phyloP scores from a whole-genome alignment of 768 basidiomycete genomes.

The Cystobasidiopsis lactophilus region DNA sequence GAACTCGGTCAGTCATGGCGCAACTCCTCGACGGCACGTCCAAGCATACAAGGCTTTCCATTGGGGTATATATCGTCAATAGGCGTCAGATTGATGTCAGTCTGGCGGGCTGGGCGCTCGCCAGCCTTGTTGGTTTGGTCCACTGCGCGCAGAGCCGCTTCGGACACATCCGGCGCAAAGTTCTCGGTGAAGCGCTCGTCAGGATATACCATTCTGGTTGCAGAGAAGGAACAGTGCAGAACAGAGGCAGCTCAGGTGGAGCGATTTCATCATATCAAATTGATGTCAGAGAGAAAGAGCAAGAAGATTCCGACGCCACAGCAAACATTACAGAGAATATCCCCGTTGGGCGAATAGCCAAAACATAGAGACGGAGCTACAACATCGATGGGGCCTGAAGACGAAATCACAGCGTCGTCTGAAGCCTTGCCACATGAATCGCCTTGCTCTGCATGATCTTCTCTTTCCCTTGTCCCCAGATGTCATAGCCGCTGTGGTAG shows the following conservation, averaged over 20 bases:
- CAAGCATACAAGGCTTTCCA: slow-evolving; percentile 5
- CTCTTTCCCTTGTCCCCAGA: slow-evolving; percentile 8
- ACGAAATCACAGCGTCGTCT: background rate
- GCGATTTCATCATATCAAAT: too few species aligned
- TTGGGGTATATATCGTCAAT: slow-evolving; percentile 11
- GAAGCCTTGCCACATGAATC: background rate
- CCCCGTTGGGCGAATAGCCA: too few species aligned
- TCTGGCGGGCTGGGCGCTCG: slow-evolving; percentile 7
- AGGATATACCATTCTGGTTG: too few species aligned
- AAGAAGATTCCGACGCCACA: too few species aligned
- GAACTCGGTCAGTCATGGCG: background rate
- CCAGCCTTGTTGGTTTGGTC: slow-evolving; percentile 6
- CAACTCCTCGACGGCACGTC: background rate
- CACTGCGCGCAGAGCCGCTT: background rate
- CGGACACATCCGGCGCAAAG: too few species aligned
- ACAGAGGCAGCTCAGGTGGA: too few species aligned
- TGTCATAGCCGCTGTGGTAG: background rate
- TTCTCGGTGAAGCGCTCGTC: too few species aligned
- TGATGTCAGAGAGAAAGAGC: too few species aligned
- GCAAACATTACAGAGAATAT: too few species aligned
- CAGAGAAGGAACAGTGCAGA: too few species aligned
- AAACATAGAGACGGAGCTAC: too few species aligned
- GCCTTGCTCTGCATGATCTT: slow-evolving; percentile 6
- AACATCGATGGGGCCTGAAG: too few species aligned
- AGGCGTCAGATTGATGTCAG: background rate